phyloP scores from a whole-genome alignment of 1,284 basidiomycete genomes.

The Leccinum griseonigrum region DNA sequence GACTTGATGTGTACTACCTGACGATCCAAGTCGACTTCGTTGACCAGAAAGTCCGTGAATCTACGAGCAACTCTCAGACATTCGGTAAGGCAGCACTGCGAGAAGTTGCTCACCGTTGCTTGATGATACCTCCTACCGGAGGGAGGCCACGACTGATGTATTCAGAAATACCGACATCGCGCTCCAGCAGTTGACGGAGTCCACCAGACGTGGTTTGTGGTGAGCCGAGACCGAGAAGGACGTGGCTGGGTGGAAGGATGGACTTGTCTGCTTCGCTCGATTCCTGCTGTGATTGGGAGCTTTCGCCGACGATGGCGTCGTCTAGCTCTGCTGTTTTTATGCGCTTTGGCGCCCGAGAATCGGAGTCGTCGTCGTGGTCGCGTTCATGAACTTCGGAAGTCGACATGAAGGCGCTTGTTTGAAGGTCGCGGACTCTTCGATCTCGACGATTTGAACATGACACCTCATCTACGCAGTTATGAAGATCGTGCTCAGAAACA shows the following conservation, averaged over 20 bases:
- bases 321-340: conserved; percentile 43
- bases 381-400: conserved; percentile 42
- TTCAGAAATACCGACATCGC: conserved; percentile 88
- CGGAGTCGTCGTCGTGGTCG: conserved; percentile 41
- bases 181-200: conserved; percentile 63
- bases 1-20: conserved; percentile 78
- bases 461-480: conserved; percentile 55
- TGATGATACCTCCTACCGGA: conserved; percentile 87
- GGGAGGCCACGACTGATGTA: conserved; percentile 75
- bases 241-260: conserved; percentile 72
- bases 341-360: conserved; percentile 54
- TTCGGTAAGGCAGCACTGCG: conserved; percentile 3
- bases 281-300: conserved; percentile 3
- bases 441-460: conserved; percentile 26
- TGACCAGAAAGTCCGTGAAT: conserved; percentile 94
- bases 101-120: conserved; percentile 69
- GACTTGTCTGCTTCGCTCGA: conserved; percentile 16
- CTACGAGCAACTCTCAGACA: conserved; percentile 40
- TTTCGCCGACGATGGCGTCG: conserved; percentile 9
- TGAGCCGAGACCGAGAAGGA: conserved; percentile 54
- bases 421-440: neutral
- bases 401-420: conserved; percentile 26
- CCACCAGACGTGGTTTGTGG: conserved; percentile 49
- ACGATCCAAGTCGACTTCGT: conserved; percentile 80
- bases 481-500: conserved; percentile 60